Conservation (phyloP, 1,284 basidiomycete genomes). For the Fistulinella staudtii region DNA sequence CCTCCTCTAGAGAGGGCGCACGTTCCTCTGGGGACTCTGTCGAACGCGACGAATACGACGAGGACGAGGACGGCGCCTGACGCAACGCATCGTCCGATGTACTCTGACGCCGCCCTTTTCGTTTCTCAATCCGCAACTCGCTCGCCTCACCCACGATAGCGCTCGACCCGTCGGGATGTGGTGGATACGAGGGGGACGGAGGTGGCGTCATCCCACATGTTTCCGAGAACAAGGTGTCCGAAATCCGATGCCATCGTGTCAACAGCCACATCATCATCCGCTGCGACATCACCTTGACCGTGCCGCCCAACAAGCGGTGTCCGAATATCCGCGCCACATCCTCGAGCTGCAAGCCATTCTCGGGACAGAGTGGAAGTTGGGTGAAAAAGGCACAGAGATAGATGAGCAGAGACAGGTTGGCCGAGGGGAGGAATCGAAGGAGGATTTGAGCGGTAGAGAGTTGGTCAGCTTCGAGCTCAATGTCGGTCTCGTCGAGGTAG, state of each 20-base stretch:
- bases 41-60: constrained; percentile 10
- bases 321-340: constrained; percentile 34
- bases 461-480: constrained; percentile 31
- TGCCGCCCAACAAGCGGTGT: constrained; percentile 24
- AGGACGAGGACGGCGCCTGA: constrained; percentile 13
- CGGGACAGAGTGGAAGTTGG: constrained; percentile 30
- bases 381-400: constrained; percentile 64
- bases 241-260: constrained; percentile 26
- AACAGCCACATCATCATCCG: constrained; percentile 32
- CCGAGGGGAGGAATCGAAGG: constrained; percentile 56
- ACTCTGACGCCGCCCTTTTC: constrained; percentile 13
- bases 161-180: background rate
- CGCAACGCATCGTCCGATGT: background rate
- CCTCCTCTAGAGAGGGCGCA: constrained; percentile 3
- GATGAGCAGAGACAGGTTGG: constrained; percentile 53
- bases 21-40: constrained; percentile 10
- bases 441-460: constrained; percentile 49
- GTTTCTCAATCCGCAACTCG: constrained; percentile 13
- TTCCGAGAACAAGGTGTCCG: constrained; percentile 25
- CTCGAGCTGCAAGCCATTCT: constrained; percentile 29
- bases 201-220: constrained; percentile 24
- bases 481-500: constrained; percentile 15
- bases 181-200: constrained; percentile 4
- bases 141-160: background rate
- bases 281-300: constrained; percentile 24